Percentiles rank a stretch among this genome's conserved stretches.
Evolutionary conservation across 345 rosid species (phyloP).

Genomic region (Citrus trifoliata): DNA sequence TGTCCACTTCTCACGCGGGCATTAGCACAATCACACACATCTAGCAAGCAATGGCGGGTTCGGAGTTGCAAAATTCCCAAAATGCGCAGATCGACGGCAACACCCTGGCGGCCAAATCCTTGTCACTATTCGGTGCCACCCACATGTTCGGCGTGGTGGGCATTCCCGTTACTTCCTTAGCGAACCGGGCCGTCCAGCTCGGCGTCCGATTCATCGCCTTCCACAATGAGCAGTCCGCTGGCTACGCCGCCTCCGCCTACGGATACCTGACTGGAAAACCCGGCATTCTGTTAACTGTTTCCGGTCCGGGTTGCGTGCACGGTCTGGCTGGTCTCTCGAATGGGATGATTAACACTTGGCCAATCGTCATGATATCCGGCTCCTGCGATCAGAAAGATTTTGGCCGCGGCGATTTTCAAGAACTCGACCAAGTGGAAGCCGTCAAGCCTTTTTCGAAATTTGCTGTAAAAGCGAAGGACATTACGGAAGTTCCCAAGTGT

Average conservation of each 20-base stretch:
- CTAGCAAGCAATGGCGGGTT: conserved; percentile 27
- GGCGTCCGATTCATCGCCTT: conserved; percentile 94
- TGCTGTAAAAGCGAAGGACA: conserved; percentile 59
- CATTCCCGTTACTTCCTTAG: conserved; percentile 89
- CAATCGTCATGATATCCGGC: conserved; percentile 92
- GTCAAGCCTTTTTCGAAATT: conserved; percentile 76
- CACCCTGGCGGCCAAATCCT: conserved; percentile 57
- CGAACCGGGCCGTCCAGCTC: conserved; percentile 67
- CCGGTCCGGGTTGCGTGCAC: conserved; percentile 97
- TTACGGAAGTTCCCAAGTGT: conserved; percentile 67
- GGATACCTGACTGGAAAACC: conserved; percentile 90
- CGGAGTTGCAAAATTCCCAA: conserved; percentile 4
- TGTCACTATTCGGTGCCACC: conserved; percentile 68
- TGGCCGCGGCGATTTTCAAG: conserved; percentile 93
- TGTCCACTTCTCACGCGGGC: not conserved
- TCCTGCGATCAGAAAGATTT: conserved; percentile 78
- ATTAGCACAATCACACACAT: not conserved
- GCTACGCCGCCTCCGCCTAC: conserved; percentile 95
- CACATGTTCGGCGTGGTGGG: conserved; percentile 99
- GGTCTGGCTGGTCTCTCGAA: conserved; percentile 93
- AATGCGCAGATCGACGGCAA: conserved; percentile 60
- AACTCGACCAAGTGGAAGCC: conserved; percentile 89
- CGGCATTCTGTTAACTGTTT: conserved; percentile 81
- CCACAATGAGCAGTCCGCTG: conserved; percentile 99
- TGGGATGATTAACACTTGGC: conserved; percentile 89